These are phyloP conservation scores for Saturnispora gosingensis DNA, from an alignment of 805 yeast genomes.

Conservation along the genomic window DNA sequence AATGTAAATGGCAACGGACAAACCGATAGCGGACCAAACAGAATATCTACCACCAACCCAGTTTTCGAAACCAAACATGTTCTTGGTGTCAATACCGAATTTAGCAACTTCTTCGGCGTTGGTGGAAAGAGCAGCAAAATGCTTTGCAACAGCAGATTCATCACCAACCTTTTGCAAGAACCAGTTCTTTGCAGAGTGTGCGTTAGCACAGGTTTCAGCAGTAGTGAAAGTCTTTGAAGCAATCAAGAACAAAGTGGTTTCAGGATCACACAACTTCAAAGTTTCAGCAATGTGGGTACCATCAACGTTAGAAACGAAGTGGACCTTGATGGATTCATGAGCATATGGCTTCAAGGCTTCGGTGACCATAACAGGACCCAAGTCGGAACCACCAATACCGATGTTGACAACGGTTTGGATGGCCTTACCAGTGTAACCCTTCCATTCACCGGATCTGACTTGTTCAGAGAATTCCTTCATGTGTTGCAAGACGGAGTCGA, in stretches of 20 bases:
- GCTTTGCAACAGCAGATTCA: conserved; percentile 76
- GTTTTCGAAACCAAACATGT: conserved; percentile 96
- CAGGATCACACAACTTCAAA: conserved; percentile 68
- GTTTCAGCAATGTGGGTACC: conserved; percentile 96
- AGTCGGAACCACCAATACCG: conserved; percentile 98
- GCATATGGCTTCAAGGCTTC: conserved; percentile 92
- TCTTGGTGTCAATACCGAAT: conserved; percentile 94
- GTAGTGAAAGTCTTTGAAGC: conserved; percentile 99
- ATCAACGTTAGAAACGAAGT: conserved; percentile 96
- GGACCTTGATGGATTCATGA: conserved; percentile 63
- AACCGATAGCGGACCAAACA: conserved; percentile 99
- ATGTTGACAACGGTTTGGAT: conserved; percentile 94
- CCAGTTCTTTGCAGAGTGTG: conserved; percentile 92
- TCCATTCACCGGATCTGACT: conserved; percentile 92
- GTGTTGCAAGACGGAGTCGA: conserved; percentile 83
- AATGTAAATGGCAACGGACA: conserved; percentile 88
- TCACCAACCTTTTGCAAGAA: conserved; percentile 59
- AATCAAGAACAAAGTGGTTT: conserved; percentile 83
- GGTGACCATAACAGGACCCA: conserved; percentile 99
- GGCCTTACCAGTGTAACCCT: conserved; percentile 90
- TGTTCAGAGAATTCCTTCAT: conserved; percentile 91
- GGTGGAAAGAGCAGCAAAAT: conserved; percentile 94
- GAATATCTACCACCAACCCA: conserved; percentile 99
- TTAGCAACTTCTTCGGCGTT: conserved; percentile 84
- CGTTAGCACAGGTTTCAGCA: conserved; percentile 96